Evolutionary conservation across 148 eudicot species (phyloP), one percentile per base, ranked within the genome.

Genomic region (Suaeda aralocaspica): DNA sequence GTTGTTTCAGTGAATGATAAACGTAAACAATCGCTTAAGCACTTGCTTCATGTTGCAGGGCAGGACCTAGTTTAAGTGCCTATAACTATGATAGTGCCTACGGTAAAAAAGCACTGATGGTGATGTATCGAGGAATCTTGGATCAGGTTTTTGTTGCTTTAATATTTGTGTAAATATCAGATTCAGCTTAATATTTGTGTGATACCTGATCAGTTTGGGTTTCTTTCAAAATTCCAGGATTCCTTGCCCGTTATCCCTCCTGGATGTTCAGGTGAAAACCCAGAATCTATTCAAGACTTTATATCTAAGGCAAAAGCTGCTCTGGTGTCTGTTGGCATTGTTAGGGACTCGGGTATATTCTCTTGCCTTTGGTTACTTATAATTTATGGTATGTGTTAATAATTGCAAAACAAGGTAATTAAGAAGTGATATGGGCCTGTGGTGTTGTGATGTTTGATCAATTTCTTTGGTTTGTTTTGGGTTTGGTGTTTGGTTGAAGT

Each of bases 291-390:
- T 33, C 84, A 78, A 78, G 96, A 89, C 65, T 87, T 94, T 69
- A 80, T 91, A 68, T 70, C 72, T 74, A 86, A 89, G 81, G 98
- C 87, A 71, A 89, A 79, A 82, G 97, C 98, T 82, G 97, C 96
- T 66, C 88, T 94, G 72, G 83, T 87, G 34, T 91, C 98, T 68
- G 98, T 94, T 78, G 98, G 98, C 75, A 89, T 94, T 74, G 84
- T 91, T 62, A 82, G 96, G 80, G 98, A 91, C 52, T 70, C 93
- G 51, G 96, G 98, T 92, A 84, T 73, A 13, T 48, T 57, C 65
- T 22, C 21, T 22, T 25, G 41, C 1, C n/a, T 22, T 44, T 34
- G 30, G 48, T 14, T 56, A 3, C 25, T 57, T 36, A 11, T 66
- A n/a, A n/a, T 22, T 22, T 30, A 31, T 67, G 9, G 14, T 13